Evolutionary conservation across 495 filamentous ascomycete genomes (phyloP).

Genomic region (Neurospora sublineolata): DNA sequence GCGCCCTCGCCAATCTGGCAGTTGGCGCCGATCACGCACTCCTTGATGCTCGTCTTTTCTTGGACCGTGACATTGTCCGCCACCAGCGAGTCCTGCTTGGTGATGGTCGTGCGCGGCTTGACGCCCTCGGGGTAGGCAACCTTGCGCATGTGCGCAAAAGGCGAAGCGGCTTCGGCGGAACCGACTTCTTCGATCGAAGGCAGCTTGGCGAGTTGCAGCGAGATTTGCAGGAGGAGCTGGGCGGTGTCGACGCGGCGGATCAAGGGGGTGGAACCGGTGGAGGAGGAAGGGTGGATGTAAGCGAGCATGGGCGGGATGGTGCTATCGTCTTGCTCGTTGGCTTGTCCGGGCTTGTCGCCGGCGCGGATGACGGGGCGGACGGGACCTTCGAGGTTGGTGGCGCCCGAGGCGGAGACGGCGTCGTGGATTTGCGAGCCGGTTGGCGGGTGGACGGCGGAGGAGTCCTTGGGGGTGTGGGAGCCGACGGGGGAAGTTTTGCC

Average conservation of each 20-base stretch:
- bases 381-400: slow-evolving; percentile 3
- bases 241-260: slow-evolving; percentile 82
- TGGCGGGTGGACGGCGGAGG: background rate
- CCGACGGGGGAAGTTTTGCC: slow-evolving; percentile 6
- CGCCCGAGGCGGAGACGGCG: background rate
- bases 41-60: slow-evolving; percentile 75
- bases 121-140: slow-evolving; percentile 70
- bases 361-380: slow-evolving; percentile 11
- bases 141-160: slow-evolving; percentile 65
- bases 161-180: slow-evolving; percentile 40
- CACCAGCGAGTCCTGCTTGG: slow-evolving; percentile 62
- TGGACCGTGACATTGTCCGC: slow-evolving; percentile 78
- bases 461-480: background rate
- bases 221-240: slow-evolving; percentile 64
- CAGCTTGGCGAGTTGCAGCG: slow-evolving; percentile 73
- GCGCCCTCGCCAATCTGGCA: slow-evolving; percentile 72
- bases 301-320: slow-evolving; percentile 62
- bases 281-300: slow-evolving; percentile 51
- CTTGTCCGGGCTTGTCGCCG: slow-evolving; percentile 15
- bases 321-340: slow-evolving; percentile 34
- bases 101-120: slow-evolving; percentile 63
- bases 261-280: slow-evolving; percentile 34
- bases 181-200: slow-evolving; percentile 55
- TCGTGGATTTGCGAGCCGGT: slow-evolving; percentile 2
- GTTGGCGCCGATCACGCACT: slow-evolving; percentile 74